Conservation (phyloP, 306 rosid species). For the Rosa persica region DNA sequence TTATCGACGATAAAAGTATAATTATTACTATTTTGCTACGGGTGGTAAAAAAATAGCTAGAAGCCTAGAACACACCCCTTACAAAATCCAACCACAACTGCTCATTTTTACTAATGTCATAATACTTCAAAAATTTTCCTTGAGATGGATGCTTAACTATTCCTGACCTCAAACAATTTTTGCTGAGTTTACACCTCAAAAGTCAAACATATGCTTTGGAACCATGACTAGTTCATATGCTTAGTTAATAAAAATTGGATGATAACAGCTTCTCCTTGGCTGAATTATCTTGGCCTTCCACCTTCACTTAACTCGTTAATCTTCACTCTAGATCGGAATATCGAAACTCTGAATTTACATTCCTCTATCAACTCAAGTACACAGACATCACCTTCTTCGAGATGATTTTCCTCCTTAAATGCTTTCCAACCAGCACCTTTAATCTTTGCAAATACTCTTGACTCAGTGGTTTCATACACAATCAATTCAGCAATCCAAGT, state of each 20-base stretch:
- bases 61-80: no score
- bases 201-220: neutral
- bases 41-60: no score
- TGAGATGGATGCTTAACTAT: neutral
- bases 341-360: neutral
- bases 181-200: neutral
- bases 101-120: no score
- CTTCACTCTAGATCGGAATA: neutral
- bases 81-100: no score
- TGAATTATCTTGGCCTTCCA: neutral
- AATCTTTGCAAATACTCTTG: neutral
- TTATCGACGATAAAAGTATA: no score
- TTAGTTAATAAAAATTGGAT: neutral
- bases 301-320: neutral
- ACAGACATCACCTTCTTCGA: conserved; percentile 16
- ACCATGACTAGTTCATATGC: neutral
- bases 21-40: no score
- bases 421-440: conserved; percentile 20
- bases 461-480: neutral
- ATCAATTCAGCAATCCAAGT: conserved; percentile 19
- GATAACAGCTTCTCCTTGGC: neutral
- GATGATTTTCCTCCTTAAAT: conserved; percentile 23
- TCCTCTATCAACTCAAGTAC: conserved; percentile 20
- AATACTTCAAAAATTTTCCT: neutral
- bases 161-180: neutral